Conservation (phyloP, 768 basidiomycete species). For the Termitomyces sp. region DNA sequence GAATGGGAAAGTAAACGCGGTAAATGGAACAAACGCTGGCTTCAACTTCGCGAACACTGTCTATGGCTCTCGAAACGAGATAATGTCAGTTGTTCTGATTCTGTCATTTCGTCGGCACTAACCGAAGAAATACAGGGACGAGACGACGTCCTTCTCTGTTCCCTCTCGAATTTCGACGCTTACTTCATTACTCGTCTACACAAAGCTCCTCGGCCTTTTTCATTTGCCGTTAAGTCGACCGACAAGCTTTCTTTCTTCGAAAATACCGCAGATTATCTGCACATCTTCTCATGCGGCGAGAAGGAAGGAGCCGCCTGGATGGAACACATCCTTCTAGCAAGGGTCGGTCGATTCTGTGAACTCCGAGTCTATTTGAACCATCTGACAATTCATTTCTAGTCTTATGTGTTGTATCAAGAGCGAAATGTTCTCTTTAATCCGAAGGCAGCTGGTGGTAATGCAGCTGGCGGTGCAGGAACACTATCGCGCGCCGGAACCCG, state of each 20-base stretch:
- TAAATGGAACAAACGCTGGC: constrained; percentile 93
- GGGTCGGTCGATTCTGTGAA: constrained; percentile 45
- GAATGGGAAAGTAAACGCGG: constrained; percentile 90
- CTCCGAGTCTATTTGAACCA: neutral
- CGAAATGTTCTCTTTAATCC: constrained; percentile 59
- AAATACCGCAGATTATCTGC: constrained; percentile 81
- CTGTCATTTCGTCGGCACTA: neutral
- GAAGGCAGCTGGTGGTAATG: constrained; percentile 23
- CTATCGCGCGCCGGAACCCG: constrained; percentile 36
- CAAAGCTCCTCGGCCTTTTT: constrained; percentile 79
- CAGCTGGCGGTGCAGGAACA: constrained; percentile 14
- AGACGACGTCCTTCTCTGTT: constrained; percentile 78
- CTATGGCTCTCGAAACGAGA: constrained; percentile 89
- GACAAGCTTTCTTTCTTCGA: constrained; percentile 86
- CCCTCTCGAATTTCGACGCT: constrained; percentile 84
- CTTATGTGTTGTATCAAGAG: constrained; percentile 80
- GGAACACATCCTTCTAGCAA: constrained; percentile 73
- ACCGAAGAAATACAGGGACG: constrained; percentile 51
- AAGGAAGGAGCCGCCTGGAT: constrained; percentile 75
- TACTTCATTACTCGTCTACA: constrained; percentile 73
- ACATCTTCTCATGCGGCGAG: constrained; percentile 75
- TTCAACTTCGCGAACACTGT: constrained; percentile 81
- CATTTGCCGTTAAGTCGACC: constrained; percentile 85
- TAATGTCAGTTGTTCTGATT: constrained; percentile 43
- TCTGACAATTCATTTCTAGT: constrained; percentile 35